Base-by-base conservation (phyloP, 192 early-diverging fungal genomes). In the Coemansia interrupta region DNA sequence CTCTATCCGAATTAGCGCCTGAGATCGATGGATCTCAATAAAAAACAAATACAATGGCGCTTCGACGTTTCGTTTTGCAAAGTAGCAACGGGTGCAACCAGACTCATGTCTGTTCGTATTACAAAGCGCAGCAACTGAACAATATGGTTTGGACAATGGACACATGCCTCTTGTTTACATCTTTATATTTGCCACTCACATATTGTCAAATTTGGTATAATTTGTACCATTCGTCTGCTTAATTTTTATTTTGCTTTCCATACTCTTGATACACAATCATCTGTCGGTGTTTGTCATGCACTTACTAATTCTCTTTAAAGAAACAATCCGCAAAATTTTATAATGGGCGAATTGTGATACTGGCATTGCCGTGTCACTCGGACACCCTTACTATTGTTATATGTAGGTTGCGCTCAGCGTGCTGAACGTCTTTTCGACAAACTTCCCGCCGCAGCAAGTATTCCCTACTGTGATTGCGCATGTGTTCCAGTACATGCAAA, bases 361-460 rank as follows among this genome's bases (percentile, higher is more conserved):
- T 36, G 10, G 9, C 5, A 36, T 36, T 36, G 32, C 10, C 5
- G 10, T 36, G 32, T 36, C 32, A 36, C 32, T 36, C 32, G 32
- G 32, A 11, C 5, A 36, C 10, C 10, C 32, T 36, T 36, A 36
- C 9, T 36, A 36, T 36, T 36, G 10, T 36, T 36, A 36, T 36
- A 7, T 64, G 50, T 77, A 77, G 73, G 73, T 85, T 36, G 84
- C 83, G 14, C 61, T 86, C 61, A 80, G 83, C 52, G 80, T 94
- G 43, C 82, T 96, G 41, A 93, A 89, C 60, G 81, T 87, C 38
- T 53, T 96, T 30, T 84, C 90, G 17, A 89, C 90, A 30, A 89
- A 90, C 54, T 78, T 94, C 43, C 88, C 94, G 47, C 91, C 94
- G 56, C 84, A 87, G 66, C 87, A 92, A 51, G 88, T 95, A 5